A percentile compares a stretch with the other conserved stretches of the same genome.
phyloP scores from a whole-genome alignment of 345 rosid species.

The Balakata baccata region DNA sequence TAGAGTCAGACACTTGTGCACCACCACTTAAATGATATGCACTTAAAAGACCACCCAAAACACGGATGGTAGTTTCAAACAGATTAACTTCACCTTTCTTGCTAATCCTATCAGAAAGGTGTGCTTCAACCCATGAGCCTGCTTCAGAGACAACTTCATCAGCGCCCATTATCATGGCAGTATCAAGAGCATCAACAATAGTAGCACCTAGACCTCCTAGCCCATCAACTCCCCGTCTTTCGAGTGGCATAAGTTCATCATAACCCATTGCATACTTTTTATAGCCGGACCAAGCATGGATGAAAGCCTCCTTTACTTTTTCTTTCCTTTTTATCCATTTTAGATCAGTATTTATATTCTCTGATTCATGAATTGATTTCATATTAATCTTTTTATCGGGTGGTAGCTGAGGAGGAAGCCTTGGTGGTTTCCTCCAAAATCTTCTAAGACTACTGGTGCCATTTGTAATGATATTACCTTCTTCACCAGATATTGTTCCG shows the following conservation, averaged over 20 bases:
- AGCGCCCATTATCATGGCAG: constrained; percentile 94
- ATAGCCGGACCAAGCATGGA: constrained; percentile 94
- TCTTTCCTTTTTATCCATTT: constrained; percentile 68
- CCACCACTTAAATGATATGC: constrained; percentile 95
- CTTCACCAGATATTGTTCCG: constrained; percentile 24
- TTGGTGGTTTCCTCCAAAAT: constrained; percentile 74
- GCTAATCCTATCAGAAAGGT: constrained; percentile 70
- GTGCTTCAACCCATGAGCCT: constrained; percentile 75
- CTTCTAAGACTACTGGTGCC: constrained; percentile 42
- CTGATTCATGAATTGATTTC: constrained; percentile 24
- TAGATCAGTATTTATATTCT: constrained; percentile 29
- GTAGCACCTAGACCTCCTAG: constrained; percentile 98
- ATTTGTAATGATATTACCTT: constrained; percentile 37
- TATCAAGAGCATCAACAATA: constrained; percentile 91
- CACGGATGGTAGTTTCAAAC: constrained; percentile 96
- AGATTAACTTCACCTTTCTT: constrained; percentile 93
- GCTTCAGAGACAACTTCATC: constrained; percentile 81
- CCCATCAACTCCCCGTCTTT: constrained; percentile 69
- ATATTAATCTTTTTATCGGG: constrained; percentile 58
- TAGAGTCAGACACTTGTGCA: constrained; percentile 41
- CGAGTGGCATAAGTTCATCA: constrained; percentile 92
- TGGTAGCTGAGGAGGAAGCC: constrained; percentile 83
- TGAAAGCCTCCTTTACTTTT: constrained; percentile 76
- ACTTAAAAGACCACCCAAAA: constrained; percentile 94
- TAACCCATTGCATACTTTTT: constrained; percentile 80